Conservation (phyloP, 2,329 filamentous ascomycete species). For the Aspergillus pseudoviridinutans region DNA sequence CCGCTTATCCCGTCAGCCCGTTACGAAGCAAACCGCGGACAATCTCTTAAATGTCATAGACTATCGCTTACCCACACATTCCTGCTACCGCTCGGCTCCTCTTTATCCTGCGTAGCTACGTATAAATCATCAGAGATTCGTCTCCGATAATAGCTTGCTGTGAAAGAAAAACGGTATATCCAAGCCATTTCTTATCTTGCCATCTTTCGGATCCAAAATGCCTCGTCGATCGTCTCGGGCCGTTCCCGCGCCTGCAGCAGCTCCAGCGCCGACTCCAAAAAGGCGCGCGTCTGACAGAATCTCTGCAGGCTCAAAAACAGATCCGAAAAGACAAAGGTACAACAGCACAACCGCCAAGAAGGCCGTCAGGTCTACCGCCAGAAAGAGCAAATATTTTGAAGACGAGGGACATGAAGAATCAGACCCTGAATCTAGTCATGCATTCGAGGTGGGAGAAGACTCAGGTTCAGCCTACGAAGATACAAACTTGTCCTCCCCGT, state of each 20-base stretch:
- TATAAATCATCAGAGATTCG: constrained; percentile 2
- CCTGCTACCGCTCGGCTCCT: background rate
- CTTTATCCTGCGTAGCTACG: constrained; percentile 5
- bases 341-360: constrained; percentile 15
- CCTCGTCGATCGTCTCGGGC: constrained; percentile 37
- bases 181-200: constrained; percentile 1
- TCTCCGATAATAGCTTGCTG: background rate
- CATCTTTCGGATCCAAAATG: constrained; percentile 18
- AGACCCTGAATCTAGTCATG: constrained; percentile 30
- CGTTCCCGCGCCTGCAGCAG: constrained; percentile 29
- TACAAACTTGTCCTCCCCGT: constrained; percentile 1
- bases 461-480: constrained; percentile 14
- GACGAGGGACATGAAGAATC: constrained; percentile 33
- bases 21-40: constrained; percentile 4
- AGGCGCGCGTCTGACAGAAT: constrained; percentile 32
- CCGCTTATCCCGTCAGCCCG: constrained; percentile 7
- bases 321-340: constrained; percentile 32
- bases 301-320: constrained; percentile 22
- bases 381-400: constrained; percentile 51
- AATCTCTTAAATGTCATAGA: constrained; percentile 6
- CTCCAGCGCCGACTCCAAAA: constrained; percentile 28
- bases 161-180: background rate
- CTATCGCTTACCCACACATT: background rate
- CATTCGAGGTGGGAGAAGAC: constrained; percentile 12
- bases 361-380: constrained; percentile 37